Base-by-base conservation (phyloP, 768 basidiomycete genomes). In the Agrocybe chaxingu region DNA sequence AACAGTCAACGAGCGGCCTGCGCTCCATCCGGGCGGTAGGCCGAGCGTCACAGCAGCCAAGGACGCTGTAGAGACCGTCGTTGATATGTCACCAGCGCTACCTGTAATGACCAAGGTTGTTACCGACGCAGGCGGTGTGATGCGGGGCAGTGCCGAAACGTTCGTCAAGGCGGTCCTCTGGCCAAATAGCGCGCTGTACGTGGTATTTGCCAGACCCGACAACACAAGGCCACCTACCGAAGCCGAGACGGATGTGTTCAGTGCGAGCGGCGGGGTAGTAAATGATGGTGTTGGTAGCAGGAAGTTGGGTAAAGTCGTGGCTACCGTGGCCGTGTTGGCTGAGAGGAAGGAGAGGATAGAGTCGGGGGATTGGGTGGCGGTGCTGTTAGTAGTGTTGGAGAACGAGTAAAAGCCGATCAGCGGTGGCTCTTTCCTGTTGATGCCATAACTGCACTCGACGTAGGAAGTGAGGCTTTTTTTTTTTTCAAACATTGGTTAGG, bases 381-480 rank as follows among this genome's bases (percentile, higher is more conserved):
- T 63, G 12, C 64, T 59, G 5, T 68, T 62, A 6, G 77, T 78
- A 24, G 67, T 63, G 58, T 82, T 82, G 33, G 62, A 60, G 34
- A 85, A 70, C 16, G 83, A 67, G 60, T 89, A 92, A 45, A 92
- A 66, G n/a, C 89, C 89, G 50, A 92, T 81, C 67, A 87, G 72
- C 12, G 89, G 89, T 6, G 87, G 73, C 62, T 92, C 89, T 53
- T 84, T 82, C 33, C 67, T 65, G 57, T 86, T 76, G 55, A 92
- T 89, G 5, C 89, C 89, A 53, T 81, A 88, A 62, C 89, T 91
- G 18, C n/a, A 38, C 8, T 24, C n/a, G 30, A 11, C 54, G 13
- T 57, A 52, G 10, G 29, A 48, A 30, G 40, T 30, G 42, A 19
- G 35, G 2, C 45, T 31, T 46, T 24, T n/a, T n/a, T 18, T 7